Conservation (phyloP, 371 early-diverging fungal species). For the Funneliformis caledonium region DNA sequence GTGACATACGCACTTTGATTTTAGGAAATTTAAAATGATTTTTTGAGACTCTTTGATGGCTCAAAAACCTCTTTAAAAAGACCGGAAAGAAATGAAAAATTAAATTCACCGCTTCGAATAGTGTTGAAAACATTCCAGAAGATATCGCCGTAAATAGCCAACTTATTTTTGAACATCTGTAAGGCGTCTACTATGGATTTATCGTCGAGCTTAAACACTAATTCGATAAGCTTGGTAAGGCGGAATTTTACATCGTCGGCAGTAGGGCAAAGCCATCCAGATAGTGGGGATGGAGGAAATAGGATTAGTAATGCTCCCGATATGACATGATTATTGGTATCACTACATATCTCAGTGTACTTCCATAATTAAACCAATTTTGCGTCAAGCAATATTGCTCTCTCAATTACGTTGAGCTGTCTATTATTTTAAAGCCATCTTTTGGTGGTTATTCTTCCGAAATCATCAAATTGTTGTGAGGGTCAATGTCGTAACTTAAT, state of each 20-base stretch:
- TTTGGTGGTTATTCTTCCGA: slow-evolving; percentile 19
- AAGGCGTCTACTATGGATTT: neutral
- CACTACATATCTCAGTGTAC: neutral
- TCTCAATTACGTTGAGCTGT: neutral
- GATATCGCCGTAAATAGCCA: too few relatives aligned
- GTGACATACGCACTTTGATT: too few relatives aligned
- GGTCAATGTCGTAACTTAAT: neutral
- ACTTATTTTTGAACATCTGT: too few relatives aligned
- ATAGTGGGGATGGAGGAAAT: neutral
- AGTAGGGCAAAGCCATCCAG: neutral
- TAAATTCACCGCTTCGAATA: too few relatives aligned
- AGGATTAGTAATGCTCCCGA: neutral
- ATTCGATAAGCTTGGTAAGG: neutral
- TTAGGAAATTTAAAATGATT: too few relatives aligned
- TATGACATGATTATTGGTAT: slow-evolving; percentile 11
- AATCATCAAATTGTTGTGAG: too few relatives aligned
- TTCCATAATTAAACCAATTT: slow-evolving; percentile 15
- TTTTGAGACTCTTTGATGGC: too few relatives aligned
- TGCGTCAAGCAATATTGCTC: slow-evolving; percentile 18
- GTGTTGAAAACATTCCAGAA: too few relatives aligned
- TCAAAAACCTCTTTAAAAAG: too few relatives aligned
- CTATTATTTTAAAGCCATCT: slow-evolving; percentile 29
- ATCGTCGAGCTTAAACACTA: slow-evolving; percentile 19
- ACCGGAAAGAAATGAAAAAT: too few relatives aligned
- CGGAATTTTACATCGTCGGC: neutral